phyloP scores from a whole-genome alignment of 345 rosid species.

The Hibiscus syriacus region DNA sequence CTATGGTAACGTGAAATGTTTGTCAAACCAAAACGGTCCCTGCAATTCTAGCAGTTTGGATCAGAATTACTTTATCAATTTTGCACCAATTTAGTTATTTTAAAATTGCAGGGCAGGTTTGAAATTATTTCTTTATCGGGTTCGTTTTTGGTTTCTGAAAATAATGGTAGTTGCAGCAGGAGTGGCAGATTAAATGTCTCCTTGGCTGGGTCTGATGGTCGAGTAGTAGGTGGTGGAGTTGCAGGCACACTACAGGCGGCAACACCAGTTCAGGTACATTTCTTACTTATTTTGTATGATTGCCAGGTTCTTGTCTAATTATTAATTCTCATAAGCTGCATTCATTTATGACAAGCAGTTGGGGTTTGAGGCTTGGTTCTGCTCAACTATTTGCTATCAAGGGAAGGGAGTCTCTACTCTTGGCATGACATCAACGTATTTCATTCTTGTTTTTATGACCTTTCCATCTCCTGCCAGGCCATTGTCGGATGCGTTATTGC shows the following conservation, averaged over 20 bases:
- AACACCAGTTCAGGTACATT: slow-evolving; percentile 68
- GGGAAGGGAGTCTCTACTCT: not conserved
- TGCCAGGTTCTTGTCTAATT: not conserved
- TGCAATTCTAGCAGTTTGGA: not conserved
- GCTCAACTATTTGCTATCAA: not conserved
- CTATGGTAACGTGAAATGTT: not conserved
- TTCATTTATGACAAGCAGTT: not conserved
- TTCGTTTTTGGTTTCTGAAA: slow-evolving; percentile 48
- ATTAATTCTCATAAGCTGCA: not conserved
- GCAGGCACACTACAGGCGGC: slow-evolving; percentile 73
- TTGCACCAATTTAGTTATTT: slow-evolving; percentile 4
- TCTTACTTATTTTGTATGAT: not conserved
- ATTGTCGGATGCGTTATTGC: slow-evolving; percentile 82
- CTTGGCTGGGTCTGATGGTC: slow-evolving; percentile 67
- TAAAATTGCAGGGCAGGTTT: slow-evolving; percentile 60
- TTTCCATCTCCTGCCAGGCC: slow-evolving; percentile 34
- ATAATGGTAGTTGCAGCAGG: slow-evolving; percentile 37
- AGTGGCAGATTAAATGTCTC: slow-evolving; percentile 57
- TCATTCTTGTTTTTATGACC: slow-evolving; percentile 1
- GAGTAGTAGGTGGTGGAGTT: slow-evolving; percentile 76
- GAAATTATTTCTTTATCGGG: slow-evolving; percentile 84
- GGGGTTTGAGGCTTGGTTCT: not conserved
- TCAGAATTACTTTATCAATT: not conserved
- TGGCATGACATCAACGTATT: not conserved
- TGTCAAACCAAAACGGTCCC: not conserved